These are phyloP conservation scores for Amanita subjunquillea DNA, from an alignment of 768 basidiomycete species.

Conservation along the genomic window DNA sequence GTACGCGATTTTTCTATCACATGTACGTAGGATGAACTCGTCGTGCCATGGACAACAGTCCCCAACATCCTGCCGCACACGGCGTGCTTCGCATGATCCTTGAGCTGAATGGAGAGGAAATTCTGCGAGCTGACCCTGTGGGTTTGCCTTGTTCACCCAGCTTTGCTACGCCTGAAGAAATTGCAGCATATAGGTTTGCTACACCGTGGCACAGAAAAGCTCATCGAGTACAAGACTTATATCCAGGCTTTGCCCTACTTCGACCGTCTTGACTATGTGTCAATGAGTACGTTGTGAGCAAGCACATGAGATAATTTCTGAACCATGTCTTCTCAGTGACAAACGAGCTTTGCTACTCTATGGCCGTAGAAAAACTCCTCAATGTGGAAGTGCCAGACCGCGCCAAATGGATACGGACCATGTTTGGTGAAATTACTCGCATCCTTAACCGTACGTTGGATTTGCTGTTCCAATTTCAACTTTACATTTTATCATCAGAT, in stretches of 20 bases:
- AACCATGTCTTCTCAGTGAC: constrained; percentile 57
- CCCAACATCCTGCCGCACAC: constrained; percentile 98
- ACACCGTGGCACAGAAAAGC: constrained; percentile 96
- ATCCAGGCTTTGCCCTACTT: constrained; percentile 97
- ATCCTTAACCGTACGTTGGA: constrained; percentile 73
- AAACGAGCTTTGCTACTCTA: constrained; percentile 93
- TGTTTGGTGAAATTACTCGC: constrained; percentile 96
- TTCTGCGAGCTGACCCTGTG: constrained; percentile 78
- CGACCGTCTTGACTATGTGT: constrained; percentile 97
- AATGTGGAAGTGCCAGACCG: constrained; percentile 96
- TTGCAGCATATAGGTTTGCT: constrained; percentile 85
- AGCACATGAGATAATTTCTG: background rate
- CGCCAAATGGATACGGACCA: constrained; percentile 94
- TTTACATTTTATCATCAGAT: constrained; percentile 32
- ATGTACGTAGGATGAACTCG: background rate
- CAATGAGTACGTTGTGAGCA: constrained; percentile 71
- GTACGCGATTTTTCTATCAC: constrained; percentile 31
- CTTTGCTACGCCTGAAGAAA: constrained; percentile 5
- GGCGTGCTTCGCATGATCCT: constrained; percentile 96
- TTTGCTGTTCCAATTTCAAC: background rate
- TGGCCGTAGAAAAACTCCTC: constrained; percentile 95
- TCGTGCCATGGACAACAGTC: constrained; percentile 30
- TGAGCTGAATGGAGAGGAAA: constrained; percentile 96
- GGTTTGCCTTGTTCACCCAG: constrained; percentile 14
- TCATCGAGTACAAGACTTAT: constrained; percentile 98